These are phyloP conservation scores for Staphylotrichum longicolle DNA, from an alignment of 495 filamentous ascomycete genomes.

Conservation along the genomic window DNA sequence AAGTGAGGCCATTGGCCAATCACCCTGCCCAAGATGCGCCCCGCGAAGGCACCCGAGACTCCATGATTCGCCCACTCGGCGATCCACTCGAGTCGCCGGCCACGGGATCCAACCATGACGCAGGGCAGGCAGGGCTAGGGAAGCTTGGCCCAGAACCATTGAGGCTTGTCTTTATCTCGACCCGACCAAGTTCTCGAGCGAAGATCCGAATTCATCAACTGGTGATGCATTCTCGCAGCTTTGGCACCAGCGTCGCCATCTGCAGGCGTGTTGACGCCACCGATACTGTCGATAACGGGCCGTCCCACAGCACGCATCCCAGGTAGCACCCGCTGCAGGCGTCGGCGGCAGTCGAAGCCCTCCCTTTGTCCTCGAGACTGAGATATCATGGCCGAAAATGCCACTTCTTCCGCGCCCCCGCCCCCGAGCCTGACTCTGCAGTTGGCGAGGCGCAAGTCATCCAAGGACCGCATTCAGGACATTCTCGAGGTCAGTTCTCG, in stretches of 20 bases:
- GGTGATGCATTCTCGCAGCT: slow-evolving; percentile 1
- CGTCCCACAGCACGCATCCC: neutral
- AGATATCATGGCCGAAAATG: slow-evolving; percentile 14
- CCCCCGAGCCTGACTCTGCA: slow-evolving; percentile 15
- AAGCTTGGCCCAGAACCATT: neutral
- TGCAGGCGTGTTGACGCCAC: slow-evolving; percentile 17
- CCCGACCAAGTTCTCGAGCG: neutral
- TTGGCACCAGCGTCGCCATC: slow-evolving; percentile 14
- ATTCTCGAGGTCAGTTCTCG: slow-evolving; percentile 46
- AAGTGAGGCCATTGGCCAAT: neutral
- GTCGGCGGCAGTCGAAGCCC: neutral
- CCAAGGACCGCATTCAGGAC: slow-evolving; percentile 41
- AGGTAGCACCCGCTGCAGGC: neutral
- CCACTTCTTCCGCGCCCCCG: slow-evolving; percentile 1
- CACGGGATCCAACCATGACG: neutral
- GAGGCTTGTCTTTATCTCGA: neutral
- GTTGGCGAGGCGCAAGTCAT: slow-evolving; percentile 30
- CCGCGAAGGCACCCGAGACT: neutral
- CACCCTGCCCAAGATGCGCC: neutral
- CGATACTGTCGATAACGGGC: slow-evolving; percentile 4
- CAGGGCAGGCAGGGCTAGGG: no score
- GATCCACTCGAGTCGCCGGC: neutral
- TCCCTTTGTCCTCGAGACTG: neutral
- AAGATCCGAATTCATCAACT: neutral
- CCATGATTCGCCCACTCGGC: neutral